phyloP scores from a whole-genome alignment of 2,329 filamentous ascomycete species.

The Emergomyces pasteurianus region DNA sequence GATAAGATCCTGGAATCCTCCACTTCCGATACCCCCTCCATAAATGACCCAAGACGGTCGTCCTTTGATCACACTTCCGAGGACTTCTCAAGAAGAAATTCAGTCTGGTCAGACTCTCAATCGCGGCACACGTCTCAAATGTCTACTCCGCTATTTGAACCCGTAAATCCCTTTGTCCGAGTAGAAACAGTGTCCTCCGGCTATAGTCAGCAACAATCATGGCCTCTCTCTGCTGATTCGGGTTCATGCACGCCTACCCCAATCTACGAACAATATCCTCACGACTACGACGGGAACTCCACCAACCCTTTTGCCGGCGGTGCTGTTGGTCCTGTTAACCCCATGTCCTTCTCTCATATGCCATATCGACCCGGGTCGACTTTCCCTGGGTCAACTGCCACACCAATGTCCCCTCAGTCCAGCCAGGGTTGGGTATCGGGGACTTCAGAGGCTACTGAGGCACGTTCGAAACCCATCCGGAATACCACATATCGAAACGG shows the following conservation, averaged over 20 bases:
- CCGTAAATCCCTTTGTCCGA: conserved; percentile 31
- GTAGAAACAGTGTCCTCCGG: conserved; percentile 17
- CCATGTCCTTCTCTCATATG: conserved; percentile 28
- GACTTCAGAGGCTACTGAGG: conserved; percentile 38
- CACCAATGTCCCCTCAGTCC: conserved; percentile 50
- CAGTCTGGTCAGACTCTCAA: conserved; percentile 38
- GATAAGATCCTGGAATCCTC: conserved; percentile 40
- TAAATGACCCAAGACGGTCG: conserved; percentile 30
- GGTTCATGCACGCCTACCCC: conserved; percentile 64
- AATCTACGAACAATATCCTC: conserved; percentile 52
- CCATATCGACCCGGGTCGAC: conserved; percentile 38
- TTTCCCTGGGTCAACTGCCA: conserved; percentile 35
- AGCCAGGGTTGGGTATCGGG: conserved; percentile 45
- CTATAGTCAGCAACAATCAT: conserved; percentile 35
- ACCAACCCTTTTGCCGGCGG: conserved; percentile 32
- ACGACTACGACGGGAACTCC: conserved; percentile 37
- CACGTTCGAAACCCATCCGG: conserved; percentile 42
- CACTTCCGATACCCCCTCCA: conserved; percentile 38
- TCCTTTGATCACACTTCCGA: conserved; percentile 39
- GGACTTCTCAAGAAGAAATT: conserved; percentile 42
- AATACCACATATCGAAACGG: conserved; percentile 60
- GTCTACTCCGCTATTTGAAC: conserved; percentile 37
- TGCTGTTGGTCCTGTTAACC: conserved; percentile 28
- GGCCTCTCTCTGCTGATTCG: conserved; percentile 54
- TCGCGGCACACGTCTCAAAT: conserved; percentile 32